Base-by-base conservation (phyloP, 805 yeast genomes). In the Candida rishiriensis region DNA sequence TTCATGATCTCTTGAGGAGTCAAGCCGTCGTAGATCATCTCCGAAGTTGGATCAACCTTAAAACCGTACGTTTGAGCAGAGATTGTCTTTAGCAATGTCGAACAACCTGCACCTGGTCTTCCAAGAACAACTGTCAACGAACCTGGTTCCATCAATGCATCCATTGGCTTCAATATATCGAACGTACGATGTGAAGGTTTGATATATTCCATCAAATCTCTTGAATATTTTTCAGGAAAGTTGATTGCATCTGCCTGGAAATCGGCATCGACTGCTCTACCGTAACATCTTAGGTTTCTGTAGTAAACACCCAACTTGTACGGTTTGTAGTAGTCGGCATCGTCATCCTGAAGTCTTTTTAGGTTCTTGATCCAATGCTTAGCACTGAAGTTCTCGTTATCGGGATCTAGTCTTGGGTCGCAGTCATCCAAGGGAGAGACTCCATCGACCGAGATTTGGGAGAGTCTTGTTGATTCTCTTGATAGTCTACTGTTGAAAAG, bases 51-150 rank as follows among this genome's bases (percentile, higher is more conserved):
- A 35, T 70, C 76, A 14, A 81, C 50, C 26, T 73, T 59, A 56
- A 77, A 79, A 34, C 86, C 86, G 55, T 78, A 75, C 7, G 84
- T 77, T 42, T 78, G 75, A 34, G 79, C 59, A 30, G 82, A 66
- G 21, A 81, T 66, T 4, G 85, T 70, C 54, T 81, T 81, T 50
- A 83, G 63, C 37, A 83, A 65, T 0, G 88, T 81, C 2, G 87
- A 73, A 57, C 88, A 83, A 43, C 88, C 88, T 10, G 88, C 79
- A 53, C 91, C 90, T 2, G 91, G 90, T 61, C 89, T 74, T 41
- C 91, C 91, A 38, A 84, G 65, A 5, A 84, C 87, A 41, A 83
- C 82, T 11, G 83, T 73, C 42, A 83, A 63, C 46, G 80, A 81
- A 37, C 88, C 88, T 1, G 85, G 81, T 38, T 62, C 63, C 40